Percentiles rank a stretch among this genome's conserved stretches.
phyloP scores from a whole-genome alignment of 169 alveolate species.

The Cryptosporidium sp. region DNA sequence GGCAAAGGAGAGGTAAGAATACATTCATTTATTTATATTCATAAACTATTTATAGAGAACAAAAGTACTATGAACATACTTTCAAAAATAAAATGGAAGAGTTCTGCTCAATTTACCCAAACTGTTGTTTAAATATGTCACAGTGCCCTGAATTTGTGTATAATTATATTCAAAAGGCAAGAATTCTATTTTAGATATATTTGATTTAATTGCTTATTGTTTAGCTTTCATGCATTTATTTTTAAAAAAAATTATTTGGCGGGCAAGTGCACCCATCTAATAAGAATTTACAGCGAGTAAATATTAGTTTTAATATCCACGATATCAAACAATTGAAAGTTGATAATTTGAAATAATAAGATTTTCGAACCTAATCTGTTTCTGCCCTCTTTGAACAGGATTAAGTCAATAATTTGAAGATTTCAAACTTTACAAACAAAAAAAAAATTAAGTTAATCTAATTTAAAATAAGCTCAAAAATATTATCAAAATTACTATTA shows the following conservation, averaged over 20 bases:
- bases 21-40: neutral
- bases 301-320: neutral
- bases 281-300: neutral
- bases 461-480: neutral
- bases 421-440: neutral
- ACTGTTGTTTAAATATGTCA: slow-evolving; percentile 57
- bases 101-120: slow-evolving; percentile 51
- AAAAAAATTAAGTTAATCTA: neutral
- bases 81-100: slow-evolving; percentile 35
- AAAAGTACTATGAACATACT: slow-evolving; percentile 44
- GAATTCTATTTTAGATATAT: slow-evolving; percentile 14
- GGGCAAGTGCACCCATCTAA: slow-evolving; percentile 26
- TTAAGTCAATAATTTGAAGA: no score
- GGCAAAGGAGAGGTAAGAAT: slow-evolving; percentile 42
- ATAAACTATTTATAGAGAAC: neutral
- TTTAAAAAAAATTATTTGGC: neutral
- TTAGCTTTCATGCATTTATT: neutral
- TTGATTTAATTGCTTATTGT: neutral
- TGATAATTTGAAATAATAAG: neutral
- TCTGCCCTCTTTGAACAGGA: neutral
- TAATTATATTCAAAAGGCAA: slow-evolving; percentile 44
- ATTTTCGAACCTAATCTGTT: no score
- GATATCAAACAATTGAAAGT: neutral
- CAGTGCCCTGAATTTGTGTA: slow-evolving; percentile 64
- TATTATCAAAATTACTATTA: slow-evolving; percentile 13